Base-by-base conservation (phyloP, 2,329 filamentous ascomycete species). In the Neocatenulostroma microsporum region DNA sequence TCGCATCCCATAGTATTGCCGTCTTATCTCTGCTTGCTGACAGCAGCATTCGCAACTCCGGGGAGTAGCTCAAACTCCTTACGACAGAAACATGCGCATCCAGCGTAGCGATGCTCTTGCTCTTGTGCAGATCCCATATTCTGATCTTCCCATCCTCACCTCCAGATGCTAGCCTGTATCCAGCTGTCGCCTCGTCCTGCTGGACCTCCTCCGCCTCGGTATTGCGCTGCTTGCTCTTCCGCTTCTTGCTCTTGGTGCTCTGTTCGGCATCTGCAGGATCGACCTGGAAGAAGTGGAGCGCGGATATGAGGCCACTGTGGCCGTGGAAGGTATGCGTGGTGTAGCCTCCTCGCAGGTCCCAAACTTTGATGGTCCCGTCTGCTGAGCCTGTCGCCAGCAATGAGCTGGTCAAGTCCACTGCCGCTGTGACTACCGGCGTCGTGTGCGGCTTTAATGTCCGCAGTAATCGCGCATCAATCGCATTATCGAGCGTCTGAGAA, bases 61-160 rank as follows among this genome's bases (percentile, higher is more conserved):
- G 61, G 4, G 84, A 91, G 59, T 84, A 98, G 50, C 91, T 84
- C 33, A 98, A 61, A 35, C 78, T 80, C 49, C 87, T 80, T n/a
- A 98, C 84, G 48, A 96, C 84, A 8, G 91, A 96, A 15, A 94
- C 87, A 57, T 98, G 93, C 1, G 87, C 91, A 42, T 96, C 87
- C 21, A 94, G 69, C 13, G 80, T 78, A 14, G 84, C 83, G 15
- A 85, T 70, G 41, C 80, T 80, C 46, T 76, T 84, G 38, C 84
- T 76, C 64, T 85, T 93, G 62, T 88, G 79, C 40, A 98, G 65
- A 63, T 96, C 84, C 84, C 88, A 98, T 15, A 98, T 75, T 14
- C 84, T 74, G 36, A 98, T 75, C 55, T 89, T 93, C 21, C 91
- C 91, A 58, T 96, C 89, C 61, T 98, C 93, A 43, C 84, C 87